These are phyloP conservation scores for Dactylellina drechsleri DNA, from an alignment of 2,329 filamentous ascomycete genomes.

Conservation along the genomic window DNA sequence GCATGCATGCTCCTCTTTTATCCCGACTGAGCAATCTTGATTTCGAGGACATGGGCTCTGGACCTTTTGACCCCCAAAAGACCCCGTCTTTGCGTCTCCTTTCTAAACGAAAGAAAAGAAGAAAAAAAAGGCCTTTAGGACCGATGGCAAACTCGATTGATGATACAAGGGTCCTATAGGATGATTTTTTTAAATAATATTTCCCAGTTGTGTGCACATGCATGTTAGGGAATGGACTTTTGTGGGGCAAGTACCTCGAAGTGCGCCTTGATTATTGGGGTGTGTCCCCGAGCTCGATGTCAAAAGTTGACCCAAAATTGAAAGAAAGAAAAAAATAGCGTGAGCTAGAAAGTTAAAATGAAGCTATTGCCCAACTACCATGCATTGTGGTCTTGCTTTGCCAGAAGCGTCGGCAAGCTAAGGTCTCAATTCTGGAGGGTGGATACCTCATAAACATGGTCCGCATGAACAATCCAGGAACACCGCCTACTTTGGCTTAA, in stretches of 20 bases:
- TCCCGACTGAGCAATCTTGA: constrained; percentile 39
- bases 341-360: constrained; percentile 38
- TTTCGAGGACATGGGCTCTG: constrained; percentile 25
- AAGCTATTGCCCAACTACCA: constrained; percentile 23
- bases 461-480: constrained; percentile 37
- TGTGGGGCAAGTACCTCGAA: constrained; percentile 37
- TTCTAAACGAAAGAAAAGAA: constrained; percentile 22
- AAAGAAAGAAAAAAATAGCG: background rate
- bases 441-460: constrained; percentile 20
- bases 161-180: constrained; percentile 35
- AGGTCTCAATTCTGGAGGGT: constrained; percentile 36
- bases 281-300: constrained; percentile 21
- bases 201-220: constrained; percentile 18
- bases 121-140: constrained; percentile 15
- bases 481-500: constrained; percentile 43
- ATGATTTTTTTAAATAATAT: constrained; percentile 23
- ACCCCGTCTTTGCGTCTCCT: constrained; percentile 26
- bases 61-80: constrained; percentile 42
- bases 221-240: constrained; percentile 18
- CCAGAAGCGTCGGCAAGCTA: constrained; percentile 31
- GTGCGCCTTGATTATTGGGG: constrained; percentile 47
- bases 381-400: constrained; percentile 33
- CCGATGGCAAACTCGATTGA: constrained; percentile 45
- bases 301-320: constrained; percentile 29
- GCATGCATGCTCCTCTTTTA: constrained; percentile 40